Evolutionary conservation across 352 stramenopile species (phyloP), one percentile per base, ranked within the genome.

Genomic region (Phytophthora pseudosyringae): DNA sequence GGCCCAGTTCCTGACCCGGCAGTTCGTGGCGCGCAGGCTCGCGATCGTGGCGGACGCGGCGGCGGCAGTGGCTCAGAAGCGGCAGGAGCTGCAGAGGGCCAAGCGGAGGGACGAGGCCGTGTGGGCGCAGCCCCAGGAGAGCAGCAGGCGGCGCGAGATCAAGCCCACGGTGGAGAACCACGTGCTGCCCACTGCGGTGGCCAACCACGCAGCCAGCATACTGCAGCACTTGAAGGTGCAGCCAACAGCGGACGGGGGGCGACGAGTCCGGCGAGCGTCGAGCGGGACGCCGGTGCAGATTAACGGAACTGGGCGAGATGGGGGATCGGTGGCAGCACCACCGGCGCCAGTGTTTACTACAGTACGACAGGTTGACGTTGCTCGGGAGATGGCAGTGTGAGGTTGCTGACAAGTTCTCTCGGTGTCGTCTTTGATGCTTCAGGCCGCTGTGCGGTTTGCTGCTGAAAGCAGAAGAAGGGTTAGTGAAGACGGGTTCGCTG

Each of bases 21-120:
- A 93, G 26, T 91, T 86, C 59, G 67, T 86, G 21, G 76, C 86
- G 28, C 68, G 77, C 3, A 85, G 87, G 59, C 55, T 94, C 32
- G 58, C 81, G 26, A 56, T 94, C 6, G 71, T 90, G 16, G 71
- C 71, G 25, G 82, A 94, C 40, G 70, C 84, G 3, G 47, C 90
- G 26, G 59, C 73, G 28, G 49, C 79, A 13, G 71, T 87, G 9
- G 47, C 80, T 5, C 67, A 80, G 43, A 84, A 86, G 47, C 81
- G 87, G 38, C 64, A 74, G 35, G 78, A 89, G 44, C 69, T 69
- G 25, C 59, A 77, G 52, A 62, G 72, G 32, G 60, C 60, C 13
- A 73, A 76, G 49, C 64, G 80, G 10, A 71, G 75, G 11, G 69
- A 90, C 38, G 73, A 88, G 15, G 67, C 80, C 9, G 76, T 90